Evolutionary conservation across 2,329 filamentous ascomycete species (phyloP), one percentile per base, ranked within the genome.

Genomic region (Phialophora macrospora): DNA sequence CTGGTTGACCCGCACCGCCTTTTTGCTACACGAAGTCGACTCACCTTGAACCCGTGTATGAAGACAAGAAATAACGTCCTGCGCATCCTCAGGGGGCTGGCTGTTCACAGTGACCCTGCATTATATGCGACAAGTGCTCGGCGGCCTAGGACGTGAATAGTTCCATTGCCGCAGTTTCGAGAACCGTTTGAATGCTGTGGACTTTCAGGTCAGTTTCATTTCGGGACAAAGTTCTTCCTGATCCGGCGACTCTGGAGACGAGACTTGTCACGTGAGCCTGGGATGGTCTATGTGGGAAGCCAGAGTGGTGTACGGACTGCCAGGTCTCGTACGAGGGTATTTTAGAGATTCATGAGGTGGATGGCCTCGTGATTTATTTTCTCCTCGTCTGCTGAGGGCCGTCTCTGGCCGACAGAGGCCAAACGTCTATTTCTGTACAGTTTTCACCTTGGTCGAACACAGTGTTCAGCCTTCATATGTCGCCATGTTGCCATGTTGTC

Each of bases 11-110:
- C 24, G 11, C 22, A 59, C 38, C 20, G 26, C 26, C 20, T 22
- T 34, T 20, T 17, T 46, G 20, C 24, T 2, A 26, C 11, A 12
- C 4, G 38, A 32, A 22, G 14, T 38, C 26, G 14, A 60, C 74
- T 46, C 71, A 82, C 80, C 76, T 81, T 80, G 72, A 82, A 82
- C 46, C 80, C 80, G 65, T 82, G 80, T 32, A 82, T 80, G 64
- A 81, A 82, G 55, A 81, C 80, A 49, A 82, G 72, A 55, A 82
- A 73, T 48, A 82, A 71, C 64, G 79, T 81, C 68, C 81, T 82
- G 66, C 75, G 77, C 80, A 81, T 81, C 63, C 66, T 77, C 68
- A 62, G 68, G 41, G 41, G 66, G 65, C 66, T 54, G 24, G 56
- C 8, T 22, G 52, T 41, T 55, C 20, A 30, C 32, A 63, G 26